Conservation (phyloP, 345 rosid species). For the Iberis pinnata region DNA sequence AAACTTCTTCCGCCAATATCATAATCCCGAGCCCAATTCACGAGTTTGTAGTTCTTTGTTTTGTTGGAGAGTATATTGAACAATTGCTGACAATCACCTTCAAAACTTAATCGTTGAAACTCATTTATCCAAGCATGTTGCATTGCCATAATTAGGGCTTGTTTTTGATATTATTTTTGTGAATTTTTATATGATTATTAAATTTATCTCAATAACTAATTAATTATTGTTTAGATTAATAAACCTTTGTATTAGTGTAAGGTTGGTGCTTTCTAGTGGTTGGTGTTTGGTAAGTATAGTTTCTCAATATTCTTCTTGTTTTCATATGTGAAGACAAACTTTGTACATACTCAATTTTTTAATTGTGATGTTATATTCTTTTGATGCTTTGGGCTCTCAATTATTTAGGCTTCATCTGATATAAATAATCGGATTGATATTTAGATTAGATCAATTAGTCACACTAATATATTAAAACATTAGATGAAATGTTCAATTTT, state of each 20-base stretch:
- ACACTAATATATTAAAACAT: no score
- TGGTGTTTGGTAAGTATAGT: conserved; percentile 30
- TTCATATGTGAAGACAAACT: conserved; percentile 25
- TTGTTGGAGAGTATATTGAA: no score
- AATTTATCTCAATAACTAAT: not conserved
- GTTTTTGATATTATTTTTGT: no score
- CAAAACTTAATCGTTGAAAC: no score
- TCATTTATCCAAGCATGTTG: no score
- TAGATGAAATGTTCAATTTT: no score
- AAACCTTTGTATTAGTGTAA: conserved; percentile 17
- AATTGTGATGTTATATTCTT: not conserved
- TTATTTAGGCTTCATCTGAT: conserved; percentile 8
- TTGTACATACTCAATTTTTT: conserved; percentile 11
- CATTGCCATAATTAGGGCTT: no score
- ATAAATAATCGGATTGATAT: not conserved
- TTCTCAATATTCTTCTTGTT: conserved; percentile 30
- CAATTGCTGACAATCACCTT: no score
- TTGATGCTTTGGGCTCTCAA: not conserved
- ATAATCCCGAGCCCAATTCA: no score
- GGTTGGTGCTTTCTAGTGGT: conserved; percentile 28
- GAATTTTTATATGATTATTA: no score
- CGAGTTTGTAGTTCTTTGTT: no score
- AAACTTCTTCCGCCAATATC: no score
- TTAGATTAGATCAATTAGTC: not conserved
- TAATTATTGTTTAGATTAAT: not conserved